Evolutionary conservation across 495 filamentous ascomycete species (phyloP).

Genomic region (Gamarada debralockiae): DNA sequence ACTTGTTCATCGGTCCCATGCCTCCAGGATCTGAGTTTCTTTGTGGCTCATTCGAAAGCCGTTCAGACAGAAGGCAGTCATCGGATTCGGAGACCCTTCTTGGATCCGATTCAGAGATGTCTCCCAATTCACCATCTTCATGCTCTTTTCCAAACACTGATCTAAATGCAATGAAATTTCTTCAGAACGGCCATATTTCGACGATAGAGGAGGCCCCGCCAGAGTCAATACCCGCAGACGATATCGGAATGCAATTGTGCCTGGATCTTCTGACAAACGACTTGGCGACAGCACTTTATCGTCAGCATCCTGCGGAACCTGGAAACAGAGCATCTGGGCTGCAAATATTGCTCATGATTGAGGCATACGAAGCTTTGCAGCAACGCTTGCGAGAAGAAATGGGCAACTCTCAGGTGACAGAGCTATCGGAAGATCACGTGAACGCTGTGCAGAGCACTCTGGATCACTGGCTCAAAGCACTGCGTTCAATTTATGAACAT

Average conservation of each 20-base stretch:
- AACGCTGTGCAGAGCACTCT: conserved; percentile 10
- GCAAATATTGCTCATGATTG: conserved; percentile 26
- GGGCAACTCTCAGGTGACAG: conserved; percentile 6
- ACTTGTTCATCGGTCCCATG: too few species aligned
- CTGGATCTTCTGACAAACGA: conserved; percentile 22
- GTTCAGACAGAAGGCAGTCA: neutral
- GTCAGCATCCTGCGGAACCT: conserved; percentile 11
- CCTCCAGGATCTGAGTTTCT: too few species aligned
- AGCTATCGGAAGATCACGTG: conserved; percentile 6
- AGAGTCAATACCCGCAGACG: neutral
- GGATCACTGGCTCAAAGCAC: conserved; percentile 20
- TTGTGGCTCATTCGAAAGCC: too few species aligned
- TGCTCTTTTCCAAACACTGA: neutral
- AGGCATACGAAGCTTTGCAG: conserved; percentile 21
- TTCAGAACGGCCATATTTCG: neutral
- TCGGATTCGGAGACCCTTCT: conserved; percentile 21
- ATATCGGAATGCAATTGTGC: conserved; percentile 18
- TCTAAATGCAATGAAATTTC: neutral
- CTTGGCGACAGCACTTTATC: conserved; percentile 12
- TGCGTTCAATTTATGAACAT: conserved; percentile 25
- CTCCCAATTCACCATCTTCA: neutral
- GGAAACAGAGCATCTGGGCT: conserved; percentile 21
- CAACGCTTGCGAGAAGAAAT: conserved; percentile 14
- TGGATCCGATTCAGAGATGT: conserved; percentile 7
- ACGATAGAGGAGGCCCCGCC: neutral